Evolutionary conservation across 1,284 basidiomycete species (phyloP), one percentile per base, ranked within the genome.

Genomic region (Tilletia horrida): DNA sequence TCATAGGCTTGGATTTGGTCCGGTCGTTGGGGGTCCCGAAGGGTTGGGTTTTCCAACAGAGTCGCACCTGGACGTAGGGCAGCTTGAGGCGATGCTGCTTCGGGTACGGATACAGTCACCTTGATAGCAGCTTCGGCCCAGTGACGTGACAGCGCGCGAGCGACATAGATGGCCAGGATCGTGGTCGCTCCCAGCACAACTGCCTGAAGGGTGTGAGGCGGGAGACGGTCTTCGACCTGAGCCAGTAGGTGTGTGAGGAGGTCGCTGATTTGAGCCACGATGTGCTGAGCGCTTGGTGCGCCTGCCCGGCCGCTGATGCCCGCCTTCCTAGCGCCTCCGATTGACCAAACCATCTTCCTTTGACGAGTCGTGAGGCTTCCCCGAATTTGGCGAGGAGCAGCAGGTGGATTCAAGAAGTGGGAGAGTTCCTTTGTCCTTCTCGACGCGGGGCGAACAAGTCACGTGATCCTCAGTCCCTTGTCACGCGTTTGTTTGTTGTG

Each of bases 1-100:
- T 97, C 94, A 77, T 89, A 97, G 82, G 89, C 89, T 1, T 92
- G 93, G 66, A 97, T 90, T 75, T 87, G 85, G 55, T 86, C 82
- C 4, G 68, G 73, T 3, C 69, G 63, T 29, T 55, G 4, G 0
- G 63, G 8, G 13, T 69, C 66, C n/a, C 63, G 55, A 16, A 76
- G 66, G 16, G 13, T 7, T 4, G 76, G 74, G 1, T 62, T 59
- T 14, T 65, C 40, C 14, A 77, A 71, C 18, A 76, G 2, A 71
- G 64, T 2, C 13, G 55, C 2, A 72, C 75, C 59, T 71, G 67
- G 7, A 62, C 27, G 27, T 8, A 59, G 55, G 14, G 55, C 55
- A 29, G 55, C 55, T 35, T 59, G 55, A 0, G 55, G 29, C 14
- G 55, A 59, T 25, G 55, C 55, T 16, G 55, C 55, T 25, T 25